Evolutionary conservation across 2,329 filamentous ascomycete genomes (phyloP), one percentile per base, ranked within the genome.

Genomic region (Colletotrichum lini): DNA sequence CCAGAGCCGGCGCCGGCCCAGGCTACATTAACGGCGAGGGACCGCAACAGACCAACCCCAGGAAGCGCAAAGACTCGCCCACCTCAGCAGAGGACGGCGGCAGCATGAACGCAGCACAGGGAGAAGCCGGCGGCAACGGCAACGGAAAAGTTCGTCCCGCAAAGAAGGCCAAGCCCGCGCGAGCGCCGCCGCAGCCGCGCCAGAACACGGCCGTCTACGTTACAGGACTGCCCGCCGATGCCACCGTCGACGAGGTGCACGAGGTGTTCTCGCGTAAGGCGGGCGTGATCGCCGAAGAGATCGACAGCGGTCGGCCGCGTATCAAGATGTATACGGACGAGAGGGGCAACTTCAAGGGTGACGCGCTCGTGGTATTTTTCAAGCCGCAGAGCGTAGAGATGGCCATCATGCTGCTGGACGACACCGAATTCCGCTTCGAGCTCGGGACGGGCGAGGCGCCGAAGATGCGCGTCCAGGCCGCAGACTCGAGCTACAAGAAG

Each of bases 141-240:
- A 53, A 60, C 30, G 67, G 49, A 10, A 73, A 60, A 54, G 44
- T 23, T 67, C 84, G 83, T 10, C 82, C 82, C 16, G 81, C 78
- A 72, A 86, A 87, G 79, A 83, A 85, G 74, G 79, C 84, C 67
- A 86, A 86, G 72, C 83, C 85, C 73, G 78, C 84, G 70, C 86
- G 85, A 69, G 82, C 84, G 13, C 84, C 85, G 2, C 84, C 85
- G 8, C 82, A 85, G 73, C 86, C 87, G 16, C 85, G 85, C 72
- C 87, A 95, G 76, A 98, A 98, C 80, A 97, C 94, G 7, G 96
- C 96, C 52, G 89, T 99, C 74, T 99, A 96, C 83, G 93, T 98
- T 58, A 97, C 95, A 5, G 94, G 93, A 15, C 88, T 99, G 4
- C 97, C 96, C 0, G 82, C 86, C 49, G 94, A 98, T 80, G 92